These are phyloP conservation scores for Carallia brachiata DNA, from an alignment of 345 rosid genomes.

Conservation along the genomic window DNA sequence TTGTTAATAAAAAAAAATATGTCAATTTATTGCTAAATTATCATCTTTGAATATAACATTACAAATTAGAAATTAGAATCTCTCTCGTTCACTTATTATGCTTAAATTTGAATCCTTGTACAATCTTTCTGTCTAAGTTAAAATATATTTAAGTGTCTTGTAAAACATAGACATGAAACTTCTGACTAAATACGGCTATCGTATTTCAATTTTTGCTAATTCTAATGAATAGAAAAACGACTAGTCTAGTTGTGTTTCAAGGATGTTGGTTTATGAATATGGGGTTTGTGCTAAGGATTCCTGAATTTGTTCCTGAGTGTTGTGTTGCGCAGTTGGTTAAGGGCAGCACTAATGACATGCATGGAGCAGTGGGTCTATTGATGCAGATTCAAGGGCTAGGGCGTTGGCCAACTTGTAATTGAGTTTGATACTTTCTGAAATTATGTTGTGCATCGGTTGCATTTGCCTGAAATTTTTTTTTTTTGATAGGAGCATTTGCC, in stretches of 20 bases:
- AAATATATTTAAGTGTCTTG: too few relatives aligned
- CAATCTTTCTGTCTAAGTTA: too few relatives aligned
- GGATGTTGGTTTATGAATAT: slow-evolving; percentile 86
- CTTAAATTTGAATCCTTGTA: too few relatives aligned
- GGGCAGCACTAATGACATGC: slow-evolving; percentile 28
- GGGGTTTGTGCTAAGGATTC: slow-evolving; percentile 86
- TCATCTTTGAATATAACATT: too few relatives aligned
- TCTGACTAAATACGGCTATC: too few relatives aligned
- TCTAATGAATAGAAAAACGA: too few relatives aligned
- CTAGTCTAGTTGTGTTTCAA: slow-evolving; percentile 48
- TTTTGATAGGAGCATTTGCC: slow-evolving; percentile 15
- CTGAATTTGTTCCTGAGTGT: slow-evolving; percentile 60
- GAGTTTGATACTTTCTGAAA: slow-evolving; percentile 76
- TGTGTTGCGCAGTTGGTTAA: slow-evolving; percentile 41
- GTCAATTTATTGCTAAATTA: too few relatives aligned
- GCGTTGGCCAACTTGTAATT: slow-evolving; percentile 85
- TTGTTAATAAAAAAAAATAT: too few relatives aligned
- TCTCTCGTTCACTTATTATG: too few relatives aligned
- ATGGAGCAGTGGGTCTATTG: slow-evolving; percentile 56
- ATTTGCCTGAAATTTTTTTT: slow-evolving; percentile 8
- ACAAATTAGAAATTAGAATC: too few relatives aligned
- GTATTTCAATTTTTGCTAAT: too few relatives aligned
- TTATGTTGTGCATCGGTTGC: slow-evolving; percentile 56
- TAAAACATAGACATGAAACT: too few relatives aligned
- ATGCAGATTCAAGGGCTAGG: slow-evolving; percentile 63